Conservation (phyloP, 2,329 filamentous ascomycete genomes). For the Trichoderma atrobrunneum region DNA sequence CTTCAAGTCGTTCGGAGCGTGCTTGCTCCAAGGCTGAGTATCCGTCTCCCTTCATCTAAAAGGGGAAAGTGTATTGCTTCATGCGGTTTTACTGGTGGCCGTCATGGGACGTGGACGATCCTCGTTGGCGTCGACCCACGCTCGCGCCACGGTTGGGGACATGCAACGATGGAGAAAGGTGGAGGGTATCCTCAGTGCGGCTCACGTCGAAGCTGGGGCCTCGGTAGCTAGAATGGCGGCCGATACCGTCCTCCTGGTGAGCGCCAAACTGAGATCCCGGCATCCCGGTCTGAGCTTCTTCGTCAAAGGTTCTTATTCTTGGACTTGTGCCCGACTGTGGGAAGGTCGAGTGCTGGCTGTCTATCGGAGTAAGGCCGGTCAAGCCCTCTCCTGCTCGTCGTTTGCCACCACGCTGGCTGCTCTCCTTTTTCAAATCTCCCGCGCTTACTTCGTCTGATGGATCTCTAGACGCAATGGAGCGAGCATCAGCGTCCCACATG, state of each 20-base stretch:
- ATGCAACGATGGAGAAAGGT: constrained; percentile 19
- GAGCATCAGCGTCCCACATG: constrained; percentile 25
- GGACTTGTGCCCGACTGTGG: constrained; percentile 30
- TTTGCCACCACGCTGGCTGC: constrained; percentile 49
- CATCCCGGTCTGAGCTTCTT: constrained; percentile 42
- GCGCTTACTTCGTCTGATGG: constrained; percentile 34
- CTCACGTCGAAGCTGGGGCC: constrained; percentile 18
- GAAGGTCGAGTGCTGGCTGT: constrained; percentile 27
- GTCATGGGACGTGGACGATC: constrained; percentile 72
- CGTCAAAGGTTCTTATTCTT: constrained; percentile 39
- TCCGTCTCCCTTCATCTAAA: background rate
- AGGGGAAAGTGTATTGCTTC: background rate
- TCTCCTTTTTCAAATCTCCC: constrained; percentile 40
- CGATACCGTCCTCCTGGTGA: constrained; percentile 23
- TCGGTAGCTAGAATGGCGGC: constrained; percentile 14
- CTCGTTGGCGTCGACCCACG: constrained; percentile 38
- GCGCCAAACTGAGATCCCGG: constrained; percentile 32
- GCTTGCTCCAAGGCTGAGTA: background rate
- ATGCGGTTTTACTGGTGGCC: background rate
- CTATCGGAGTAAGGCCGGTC: constrained; percentile 34
- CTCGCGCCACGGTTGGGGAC: constrained; percentile 19
- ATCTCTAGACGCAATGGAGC: constrained; percentile 24
- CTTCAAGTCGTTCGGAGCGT: constrained; percentile 73
- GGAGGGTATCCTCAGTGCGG: constrained; percentile 21
- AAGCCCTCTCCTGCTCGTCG: constrained; percentile 48